Evolutionary conservation across 257 asterid species (phyloP).

Genomic region (Przewalskia tangutica): DNA sequence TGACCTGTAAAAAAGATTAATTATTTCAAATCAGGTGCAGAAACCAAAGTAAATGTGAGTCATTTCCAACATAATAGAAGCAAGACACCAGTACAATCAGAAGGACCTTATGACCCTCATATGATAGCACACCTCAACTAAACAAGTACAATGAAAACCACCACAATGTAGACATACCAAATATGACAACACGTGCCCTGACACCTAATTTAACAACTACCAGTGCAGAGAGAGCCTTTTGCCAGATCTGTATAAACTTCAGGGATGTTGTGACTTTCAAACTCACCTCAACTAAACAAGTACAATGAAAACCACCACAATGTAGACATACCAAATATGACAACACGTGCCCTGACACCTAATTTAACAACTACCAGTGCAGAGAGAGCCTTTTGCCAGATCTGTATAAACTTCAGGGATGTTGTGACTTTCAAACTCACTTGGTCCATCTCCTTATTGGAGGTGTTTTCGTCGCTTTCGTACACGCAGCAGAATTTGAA

Average conservation of each 20-base stretch:
- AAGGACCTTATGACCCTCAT: not conserved
- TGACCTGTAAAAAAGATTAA: constrained; percentile 44
- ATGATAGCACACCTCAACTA: not conserved
- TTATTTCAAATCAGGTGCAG: not conserved
- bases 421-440: not conserved
- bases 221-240: not conserved
- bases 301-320: not conserved
- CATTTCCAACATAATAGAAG: not conserved
- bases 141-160: not conserved
- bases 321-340: not conserved
- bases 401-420: not conserved
- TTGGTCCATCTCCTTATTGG: not conserved
- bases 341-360: not conserved
- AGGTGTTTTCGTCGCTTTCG: no score
- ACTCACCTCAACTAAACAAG: not conserved
- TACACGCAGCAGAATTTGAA: no score
- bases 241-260: not conserved
- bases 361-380: not conserved
- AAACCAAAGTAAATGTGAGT: not conserved
- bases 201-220: not conserved
- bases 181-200: not conserved
- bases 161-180: not conserved
- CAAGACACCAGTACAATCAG: not conserved
- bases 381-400: not conserved
- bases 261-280: not conserved